phyloP scores from a whole-genome alignment of 805 yeast genomes.

The Myxozyma monticola region DNA sequence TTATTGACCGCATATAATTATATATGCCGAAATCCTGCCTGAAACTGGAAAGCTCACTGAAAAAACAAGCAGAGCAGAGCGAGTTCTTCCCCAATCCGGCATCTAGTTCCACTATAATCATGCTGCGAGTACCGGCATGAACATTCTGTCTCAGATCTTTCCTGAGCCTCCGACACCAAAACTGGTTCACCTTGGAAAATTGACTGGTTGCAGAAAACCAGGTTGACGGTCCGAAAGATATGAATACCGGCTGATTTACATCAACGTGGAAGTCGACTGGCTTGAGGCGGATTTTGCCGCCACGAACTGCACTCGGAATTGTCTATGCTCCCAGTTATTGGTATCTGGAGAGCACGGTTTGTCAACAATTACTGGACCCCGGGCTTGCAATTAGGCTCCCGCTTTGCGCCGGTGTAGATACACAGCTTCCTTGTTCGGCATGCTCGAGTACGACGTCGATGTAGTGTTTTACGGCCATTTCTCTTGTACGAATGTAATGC shows the following conservation, averaged over 20 bases:
- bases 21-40: no score
- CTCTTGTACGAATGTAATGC: conserved; percentile 27
- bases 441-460: conserved; percentile 26
- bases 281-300: conserved; percentile 34
- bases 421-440: no score
- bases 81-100: no score
- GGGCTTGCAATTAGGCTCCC: conserved; percentile 23
- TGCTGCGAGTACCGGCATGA: no score
- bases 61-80: no score
- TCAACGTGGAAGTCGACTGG: conserved; percentile 37
- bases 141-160: no score
- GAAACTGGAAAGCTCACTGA: no score
- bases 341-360: conserved; percentile 34
- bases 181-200: no score
- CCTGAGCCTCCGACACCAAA: no score
- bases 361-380: conserved; percentile 26
- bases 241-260: conserved; percentile 32
- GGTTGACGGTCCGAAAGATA: conserved; percentile 24
- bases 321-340: conserved; percentile 38
- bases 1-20: no score
- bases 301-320: conserved; percentile 34
- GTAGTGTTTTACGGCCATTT: conserved; percentile 26
- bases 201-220: conserved; percentile 27
- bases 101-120: no score
- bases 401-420: no score